These are phyloP conservation scores for Viola odorata DNA, from an alignment of 345 rosid genomes.

Conservation along the genomic window DNA sequence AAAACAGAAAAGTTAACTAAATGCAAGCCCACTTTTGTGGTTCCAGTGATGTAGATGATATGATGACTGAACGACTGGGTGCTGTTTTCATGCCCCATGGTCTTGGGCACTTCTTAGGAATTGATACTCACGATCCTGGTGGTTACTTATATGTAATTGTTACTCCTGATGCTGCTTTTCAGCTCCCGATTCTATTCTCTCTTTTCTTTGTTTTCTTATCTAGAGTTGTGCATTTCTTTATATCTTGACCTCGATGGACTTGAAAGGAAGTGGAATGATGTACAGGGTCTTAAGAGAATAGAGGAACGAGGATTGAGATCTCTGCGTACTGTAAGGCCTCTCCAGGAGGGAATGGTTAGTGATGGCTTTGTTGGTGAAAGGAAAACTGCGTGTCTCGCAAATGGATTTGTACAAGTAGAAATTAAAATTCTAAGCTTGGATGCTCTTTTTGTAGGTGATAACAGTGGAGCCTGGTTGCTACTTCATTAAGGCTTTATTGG, in stretches of 20 bases:
- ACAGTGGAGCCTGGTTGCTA: slow-evolving; percentile 98
- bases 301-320: slow-evolving; percentile 72
- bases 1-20: not conserved
- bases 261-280: slow-evolving; percentile 4
- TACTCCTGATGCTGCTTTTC: not conserved
- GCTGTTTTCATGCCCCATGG: slow-evolving; percentile 98
- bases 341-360: slow-evolving; percentile 79
- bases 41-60: slow-evolving; percentile 61
- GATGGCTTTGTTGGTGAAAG: slow-evolving; percentile 6
- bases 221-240: not conserved
- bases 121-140: slow-evolving; percentile 94
- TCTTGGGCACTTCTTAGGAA: slow-evolving; percentile 85
- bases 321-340: slow-evolving; percentile 67
- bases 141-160: slow-evolving; percentile 63
- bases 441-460: slow-evolving; percentile 50
- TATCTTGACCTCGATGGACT: slow-evolving; percentile 14
- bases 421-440: slow-evolving; percentile 7
- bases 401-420: not conserved
- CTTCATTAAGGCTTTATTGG: slow-evolving; percentile 71
- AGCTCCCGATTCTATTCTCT: not conserved
- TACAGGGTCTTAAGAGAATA: slow-evolving; percentile 65
- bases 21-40: slow-evolving; percentile 9
- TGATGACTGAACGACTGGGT: slow-evolving; percentile 75
- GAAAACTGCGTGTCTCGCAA: not conserved
- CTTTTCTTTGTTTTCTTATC: not conserved